Conservation (phyloP, 2,329 filamentous ascomycete species). For the Colletotrichum sp. region DNA sequence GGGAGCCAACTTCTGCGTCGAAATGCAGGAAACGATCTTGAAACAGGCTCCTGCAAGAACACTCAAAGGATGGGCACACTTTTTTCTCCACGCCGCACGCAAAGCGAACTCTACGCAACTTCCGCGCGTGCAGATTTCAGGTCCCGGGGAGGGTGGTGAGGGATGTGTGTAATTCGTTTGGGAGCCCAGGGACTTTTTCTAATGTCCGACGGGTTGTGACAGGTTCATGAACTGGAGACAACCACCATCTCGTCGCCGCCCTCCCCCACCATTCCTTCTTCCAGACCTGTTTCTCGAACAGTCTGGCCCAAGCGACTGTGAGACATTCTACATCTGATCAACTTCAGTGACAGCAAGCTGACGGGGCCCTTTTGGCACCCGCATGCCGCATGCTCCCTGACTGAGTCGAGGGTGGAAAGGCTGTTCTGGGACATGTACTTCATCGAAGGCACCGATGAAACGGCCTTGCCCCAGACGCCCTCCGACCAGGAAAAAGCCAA, state of each 20-base stretch:
- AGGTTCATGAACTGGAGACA: neutral
- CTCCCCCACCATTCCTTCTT: neutral
- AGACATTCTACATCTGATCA: neutral
- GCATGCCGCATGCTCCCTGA: neutral
- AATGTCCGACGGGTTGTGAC: neutral
- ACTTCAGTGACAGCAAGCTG: neutral
- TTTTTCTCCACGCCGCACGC: neutral
- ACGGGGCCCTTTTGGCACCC: neutral
- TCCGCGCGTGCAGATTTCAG: neutral
- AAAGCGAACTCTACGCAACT: neutral
- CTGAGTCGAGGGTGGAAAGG: neutral
- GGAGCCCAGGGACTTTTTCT: neutral
- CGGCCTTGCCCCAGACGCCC: neutral
- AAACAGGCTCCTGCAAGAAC: constrained; percentile 9
- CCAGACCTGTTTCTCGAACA: neutral
- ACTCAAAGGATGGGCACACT: neutral
- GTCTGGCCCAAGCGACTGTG: neutral
- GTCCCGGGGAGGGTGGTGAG: neutral
- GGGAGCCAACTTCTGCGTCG: neutral
- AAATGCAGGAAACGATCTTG: constrained; percentile 9
- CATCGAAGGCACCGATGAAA: neutral
- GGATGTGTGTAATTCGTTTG: neutral
- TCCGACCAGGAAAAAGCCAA: neutral
- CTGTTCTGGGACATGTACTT: neutral
- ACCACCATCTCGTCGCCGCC: neutral